Conservation (phyloP, 257 asterid species). For the Plectranthus barbatus region DNA sequence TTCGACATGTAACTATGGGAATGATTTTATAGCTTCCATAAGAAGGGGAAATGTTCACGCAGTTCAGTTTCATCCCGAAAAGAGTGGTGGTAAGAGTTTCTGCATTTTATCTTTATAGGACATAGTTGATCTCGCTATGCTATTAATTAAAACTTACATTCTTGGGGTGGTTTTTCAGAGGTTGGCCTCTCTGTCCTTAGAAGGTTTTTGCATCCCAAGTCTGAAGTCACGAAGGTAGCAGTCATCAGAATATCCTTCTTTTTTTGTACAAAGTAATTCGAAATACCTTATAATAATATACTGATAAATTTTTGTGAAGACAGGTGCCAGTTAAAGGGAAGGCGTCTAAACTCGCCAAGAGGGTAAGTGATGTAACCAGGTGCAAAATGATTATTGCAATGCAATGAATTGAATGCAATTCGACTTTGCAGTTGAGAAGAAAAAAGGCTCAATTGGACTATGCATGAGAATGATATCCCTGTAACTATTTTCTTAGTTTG, state of each 20-base stretch:
- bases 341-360: constrained; percentile 84
- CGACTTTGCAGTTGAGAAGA: background rate
- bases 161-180: constrained; percentile 40
- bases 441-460: background rate
- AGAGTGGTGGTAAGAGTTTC: constrained; percentile 74
- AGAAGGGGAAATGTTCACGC: constrained; percentile 89
- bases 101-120: background rate
- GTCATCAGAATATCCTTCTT: background rate
- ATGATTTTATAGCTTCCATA: constrained; percentile 70
- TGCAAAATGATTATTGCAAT: background rate
- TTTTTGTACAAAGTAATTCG: background rate
- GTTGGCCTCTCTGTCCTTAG: constrained; percentile 84
- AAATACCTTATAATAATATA: constrained; percentile 41
- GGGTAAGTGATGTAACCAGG: constrained; percentile 51
- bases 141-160: background rate
- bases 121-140: background rate
- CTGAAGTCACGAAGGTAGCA: constrained; percentile 54
- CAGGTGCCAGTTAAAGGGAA: constrained; percentile 64
- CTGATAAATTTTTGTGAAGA: constrained; percentile 48
- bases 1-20: constrained; percentile 78
- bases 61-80: constrained; percentile 97
- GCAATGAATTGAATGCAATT: background rate
- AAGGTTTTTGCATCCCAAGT: constrained; percentile 63
- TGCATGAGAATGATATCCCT: background rate
- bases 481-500: background rate